phyloP scores from a whole-genome alignment of 805 yeast species.

The Cyberlindnera subsufficiens region DNA sequence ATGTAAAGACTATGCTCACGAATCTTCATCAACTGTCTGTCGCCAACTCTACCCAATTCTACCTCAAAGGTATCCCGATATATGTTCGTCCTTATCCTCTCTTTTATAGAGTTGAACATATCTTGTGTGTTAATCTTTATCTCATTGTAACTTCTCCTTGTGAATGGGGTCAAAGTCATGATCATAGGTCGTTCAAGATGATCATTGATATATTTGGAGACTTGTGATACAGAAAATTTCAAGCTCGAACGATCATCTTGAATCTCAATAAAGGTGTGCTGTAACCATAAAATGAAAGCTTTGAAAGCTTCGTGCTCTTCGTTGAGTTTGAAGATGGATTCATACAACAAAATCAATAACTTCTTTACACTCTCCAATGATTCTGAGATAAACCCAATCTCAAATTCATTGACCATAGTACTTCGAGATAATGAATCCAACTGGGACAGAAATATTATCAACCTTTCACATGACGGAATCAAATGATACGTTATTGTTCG shows the following conservation, averaged over 20 bases:
- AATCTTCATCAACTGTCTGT: constrained; percentile 12
- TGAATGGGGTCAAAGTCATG: constrained; percentile 16
- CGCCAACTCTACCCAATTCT: constrained; percentile 14
- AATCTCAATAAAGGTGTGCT: constrained; percentile 23
- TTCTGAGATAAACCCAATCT: constrained; percentile 5
- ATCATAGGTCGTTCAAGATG: constrained; percentile 20
- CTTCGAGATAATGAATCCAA: constrained; percentile 36
- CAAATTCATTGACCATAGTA: constrained; percentile 1
- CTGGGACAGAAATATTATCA: constrained; percentile 40
- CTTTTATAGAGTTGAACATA: constrained; percentile 14
- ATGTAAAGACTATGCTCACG: constrained; percentile 7
- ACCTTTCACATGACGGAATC: constrained; percentile 51
- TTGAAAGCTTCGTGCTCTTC: constrained; percentile 40
- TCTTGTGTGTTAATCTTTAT: constrained; percentile 19
- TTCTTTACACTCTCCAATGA: constrained; percentile 12
- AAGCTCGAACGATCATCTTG: constrained; percentile 22
- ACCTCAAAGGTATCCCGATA: constrained; percentile 1
- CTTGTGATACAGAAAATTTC: constrained; percentile 19
- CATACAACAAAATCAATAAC: constrained; percentile 28
- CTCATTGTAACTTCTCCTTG: constrained; percentile 18
- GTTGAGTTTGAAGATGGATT: constrained; percentile 35
- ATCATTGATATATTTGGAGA: constrained; percentile 21
- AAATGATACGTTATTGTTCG: constrained; percentile 42
- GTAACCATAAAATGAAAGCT: constrained; percentile 37
- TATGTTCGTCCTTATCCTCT: constrained; percentile 5